Conservation (phyloP, 2,329 filamentous ascomycete species). For the Acarospora socialis region DNA sequence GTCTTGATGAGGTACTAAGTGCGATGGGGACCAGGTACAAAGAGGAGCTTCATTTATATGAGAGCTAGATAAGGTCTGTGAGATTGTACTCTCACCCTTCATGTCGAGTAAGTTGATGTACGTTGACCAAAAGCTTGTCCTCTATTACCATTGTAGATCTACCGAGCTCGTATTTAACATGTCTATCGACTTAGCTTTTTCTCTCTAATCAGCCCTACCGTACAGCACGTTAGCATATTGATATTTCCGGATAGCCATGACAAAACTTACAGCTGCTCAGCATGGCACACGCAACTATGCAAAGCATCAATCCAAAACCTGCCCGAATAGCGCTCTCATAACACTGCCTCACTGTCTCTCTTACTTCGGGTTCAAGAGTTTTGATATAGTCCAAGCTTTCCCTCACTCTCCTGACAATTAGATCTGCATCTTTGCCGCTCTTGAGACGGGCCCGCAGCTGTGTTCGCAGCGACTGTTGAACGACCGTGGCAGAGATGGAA, state of each 20-base stretch:
- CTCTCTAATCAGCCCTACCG: constrained; percentile 43
- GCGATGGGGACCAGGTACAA: not conserved
- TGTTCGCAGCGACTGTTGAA: constrained; percentile 52
- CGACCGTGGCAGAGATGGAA: constrained; percentile 54
- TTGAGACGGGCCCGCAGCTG: constrained; percentile 39
- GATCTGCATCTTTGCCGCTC: constrained; percentile 41
- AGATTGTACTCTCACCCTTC: not conserved
- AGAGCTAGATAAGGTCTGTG: not conserved
- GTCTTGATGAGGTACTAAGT: not conserved
- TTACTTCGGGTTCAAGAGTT: constrained; percentile 45
- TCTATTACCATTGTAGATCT: too few relatives aligned
- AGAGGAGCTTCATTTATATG: not conserved
- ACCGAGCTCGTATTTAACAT: not conserved
- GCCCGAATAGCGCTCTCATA: constrained; percentile 46
- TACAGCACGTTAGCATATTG: constrained; percentile 29
- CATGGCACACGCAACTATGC: constrained; percentile 35
- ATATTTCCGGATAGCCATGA: constrained; percentile 27
- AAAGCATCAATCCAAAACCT: constrained; percentile 37
- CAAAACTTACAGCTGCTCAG: constrained; percentile 20
- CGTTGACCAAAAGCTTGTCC: not conserved
- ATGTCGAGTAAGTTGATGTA: not conserved
- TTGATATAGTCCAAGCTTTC: constrained; percentile 57
- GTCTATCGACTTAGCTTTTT: constrained; percentile 31
- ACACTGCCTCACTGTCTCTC: constrained; percentile 46
- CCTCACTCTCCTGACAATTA: constrained; percentile 55